Conservation (phyloP, 768 basidiomycete species). For the Dentipellis fragilis region DNA sequence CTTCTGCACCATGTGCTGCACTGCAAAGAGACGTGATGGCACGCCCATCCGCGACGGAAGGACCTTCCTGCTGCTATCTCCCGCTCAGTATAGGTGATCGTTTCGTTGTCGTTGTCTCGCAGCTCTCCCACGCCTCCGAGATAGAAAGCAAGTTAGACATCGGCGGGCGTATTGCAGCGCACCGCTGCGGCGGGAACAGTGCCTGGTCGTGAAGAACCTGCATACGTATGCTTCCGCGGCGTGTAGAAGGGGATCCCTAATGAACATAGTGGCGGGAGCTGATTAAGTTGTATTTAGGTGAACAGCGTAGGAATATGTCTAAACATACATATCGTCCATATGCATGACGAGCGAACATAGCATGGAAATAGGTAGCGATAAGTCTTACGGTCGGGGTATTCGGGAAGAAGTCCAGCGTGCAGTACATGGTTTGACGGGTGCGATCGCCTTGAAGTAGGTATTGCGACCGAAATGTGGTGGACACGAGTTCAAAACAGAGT, state of each 20-base stretch:
- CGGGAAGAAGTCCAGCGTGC: neutral
- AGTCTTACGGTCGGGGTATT: neutral
- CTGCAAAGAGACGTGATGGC: neutral
- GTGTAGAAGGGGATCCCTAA: neutral
- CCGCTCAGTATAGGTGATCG: no score
- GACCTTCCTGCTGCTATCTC: neutral
- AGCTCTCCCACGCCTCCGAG: neutral
- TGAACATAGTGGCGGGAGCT: neutral
- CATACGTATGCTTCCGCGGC: neutral
- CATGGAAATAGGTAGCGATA: neutral
- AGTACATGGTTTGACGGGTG: neutral
- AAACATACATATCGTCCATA: neutral
- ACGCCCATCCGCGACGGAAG: neutral
- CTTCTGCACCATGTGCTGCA: constrained; percentile 6
- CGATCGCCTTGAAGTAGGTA: neutral
- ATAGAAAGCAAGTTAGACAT: neutral
- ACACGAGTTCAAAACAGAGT: constrained; percentile 1
- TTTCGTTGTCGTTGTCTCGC: neutral
- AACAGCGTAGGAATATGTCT: neutral
- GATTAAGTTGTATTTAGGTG: neutral
- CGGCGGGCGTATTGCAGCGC: neutral
- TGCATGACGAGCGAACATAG: neutral
- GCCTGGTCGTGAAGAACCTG: neutral
- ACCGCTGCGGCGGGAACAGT: neutral
- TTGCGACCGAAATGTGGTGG: neutral